Evolutionary conservation across 1,284 basidiomycete genomes (phyloP).

Genomic region (Stereum hirsutum): DNA sequence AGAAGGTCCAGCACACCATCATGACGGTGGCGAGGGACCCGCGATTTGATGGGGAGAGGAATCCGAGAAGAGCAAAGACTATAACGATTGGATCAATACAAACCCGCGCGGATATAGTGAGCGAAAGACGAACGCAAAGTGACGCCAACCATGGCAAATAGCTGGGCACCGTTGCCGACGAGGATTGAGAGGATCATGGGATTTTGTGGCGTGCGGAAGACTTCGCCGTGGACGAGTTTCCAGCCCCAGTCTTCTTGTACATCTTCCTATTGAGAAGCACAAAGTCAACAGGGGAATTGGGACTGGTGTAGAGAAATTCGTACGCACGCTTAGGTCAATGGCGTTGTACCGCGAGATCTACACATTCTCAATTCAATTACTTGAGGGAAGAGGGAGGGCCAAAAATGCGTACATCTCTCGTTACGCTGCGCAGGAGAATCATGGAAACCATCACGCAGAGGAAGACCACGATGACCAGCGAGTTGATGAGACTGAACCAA

Average conservation of each 20-base stretch:
- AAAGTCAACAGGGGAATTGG: slow-evolving; percentile 5
- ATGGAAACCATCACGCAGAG: slow-evolving; percentile 91
- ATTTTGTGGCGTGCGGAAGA: slow-evolving; percentile 80
- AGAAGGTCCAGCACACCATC: slow-evolving; percentile 94
- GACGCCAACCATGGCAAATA: slow-evolving; percentile 83
- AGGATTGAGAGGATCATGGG: slow-evolving; percentile 79
- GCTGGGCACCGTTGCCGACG: slow-evolving; percentile 87
- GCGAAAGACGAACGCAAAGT: slow-evolving; percentile 56
- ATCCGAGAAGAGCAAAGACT: slow-evolving; percentile 97
- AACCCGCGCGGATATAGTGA: not conserved
- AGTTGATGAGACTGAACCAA: slow-evolving; percentile 93
- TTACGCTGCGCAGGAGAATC: slow-evolving; percentile 82
- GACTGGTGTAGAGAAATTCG: not conserved
- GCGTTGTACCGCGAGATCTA: slow-evolving; percentile 96
- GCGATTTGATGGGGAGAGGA: slow-evolving; percentile 92
- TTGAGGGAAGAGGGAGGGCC: slow-evolving; percentile 25
- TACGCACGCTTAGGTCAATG: slow-evolving; percentile 76
- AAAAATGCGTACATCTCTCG: slow-evolving; percentile 63
- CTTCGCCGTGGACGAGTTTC: slow-evolving; percentile 95
- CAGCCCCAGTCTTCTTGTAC: slow-evolving; percentile 98
- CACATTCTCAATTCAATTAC: slow-evolving; percentile 16
- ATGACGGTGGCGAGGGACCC: slow-evolving; percentile 94
- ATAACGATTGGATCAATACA: not conserved
- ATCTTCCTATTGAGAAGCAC: slow-evolving; percentile 64
- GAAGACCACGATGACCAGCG: slow-evolving; percentile 85